Percentiles rank a stretch among this genome's conserved stretches.
phyloP scores from a whole-genome alignment of 305 asterid genomes.

The Ilex paraguariensis region DNA sequence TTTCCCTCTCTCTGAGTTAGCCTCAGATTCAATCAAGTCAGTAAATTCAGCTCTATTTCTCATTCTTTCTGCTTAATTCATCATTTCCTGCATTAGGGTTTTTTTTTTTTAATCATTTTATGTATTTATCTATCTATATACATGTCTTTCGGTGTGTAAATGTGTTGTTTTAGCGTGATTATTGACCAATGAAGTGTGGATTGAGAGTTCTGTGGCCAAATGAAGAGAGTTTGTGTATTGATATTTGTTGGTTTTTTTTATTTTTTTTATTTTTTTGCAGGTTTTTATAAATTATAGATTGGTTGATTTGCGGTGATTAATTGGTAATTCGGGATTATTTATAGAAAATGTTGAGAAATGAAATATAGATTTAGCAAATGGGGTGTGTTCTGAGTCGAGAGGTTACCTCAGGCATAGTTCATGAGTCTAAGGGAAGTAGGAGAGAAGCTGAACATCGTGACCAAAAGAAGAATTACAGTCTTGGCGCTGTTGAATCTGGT shows the following conservation, averaged over 20 bases:
- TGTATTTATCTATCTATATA: too few species aligned
- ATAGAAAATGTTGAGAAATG: constrained; percentile 29
- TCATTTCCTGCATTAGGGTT: constrained; percentile 15
- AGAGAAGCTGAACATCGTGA: constrained; percentile 24
- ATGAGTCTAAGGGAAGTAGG: constrained; percentile 23
- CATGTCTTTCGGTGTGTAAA: too few species aligned
- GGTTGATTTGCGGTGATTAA: background rate
- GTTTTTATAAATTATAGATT: constrained; percentile 1
- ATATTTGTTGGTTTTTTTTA: background rate
- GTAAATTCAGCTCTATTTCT: constrained; percentile 1
- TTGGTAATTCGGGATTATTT: background rate
- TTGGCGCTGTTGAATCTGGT: constrained; percentile 15
- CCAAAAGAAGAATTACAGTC: constrained; percentile 21
- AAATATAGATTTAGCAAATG: constrained; percentile 32
- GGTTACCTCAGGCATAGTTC: constrained; percentile 27
- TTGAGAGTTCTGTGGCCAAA: background rate
- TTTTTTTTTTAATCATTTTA: background rate
- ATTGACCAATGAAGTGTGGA: too few species aligned
- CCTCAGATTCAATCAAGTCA: constrained; percentile 19
- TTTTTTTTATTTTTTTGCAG: constrained; percentile 6
- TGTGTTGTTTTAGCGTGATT: too few species aligned
- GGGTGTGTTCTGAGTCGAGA: constrained; percentile 44
- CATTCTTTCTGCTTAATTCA: background rate
- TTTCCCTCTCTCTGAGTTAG: background rate
- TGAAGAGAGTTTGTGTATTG: background rate